Base-by-base conservation (phyloP, 257 asterid genomes). In the Forsythia viridissima region DNA sequence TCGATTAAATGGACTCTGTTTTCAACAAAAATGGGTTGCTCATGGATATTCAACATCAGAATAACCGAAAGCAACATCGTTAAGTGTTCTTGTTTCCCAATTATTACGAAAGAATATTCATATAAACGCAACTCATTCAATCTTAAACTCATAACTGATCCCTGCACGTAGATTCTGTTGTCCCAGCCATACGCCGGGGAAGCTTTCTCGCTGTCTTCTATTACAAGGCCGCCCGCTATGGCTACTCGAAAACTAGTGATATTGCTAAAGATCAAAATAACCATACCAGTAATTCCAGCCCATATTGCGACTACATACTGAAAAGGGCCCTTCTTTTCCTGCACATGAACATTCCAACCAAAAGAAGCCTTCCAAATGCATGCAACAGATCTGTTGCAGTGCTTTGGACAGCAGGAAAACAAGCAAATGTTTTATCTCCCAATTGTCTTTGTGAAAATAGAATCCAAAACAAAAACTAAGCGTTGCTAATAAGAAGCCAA, bases 311-410 rank as follows among this genome's bases (percentile, higher is more conserved):
- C 83, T 71, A 95, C 97, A 94, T 10, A 87, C 93, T 0, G 97
- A 94, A 30, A 94, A 94, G 0, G 88, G 91, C 0, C 98, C 97
- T 88, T 94, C 98, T 86, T 92, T 91, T 5, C 97, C 97, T 11
- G 90, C 86, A 0, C 97, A 97, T 20, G 97, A 87, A 76, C 97
- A 92, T 39, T 92, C 97, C 77, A 92, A 48, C 89, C 89, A 80
- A 66, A 30, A 94, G 87, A 43, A 91, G 97, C 79, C 97, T 86
- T 34, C 97, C 97, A 73, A 87, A 94, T 24, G 97, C 97, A 71
- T 94, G 93, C 16, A 91, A 73, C 20, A 94, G 73, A n/a, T 97
- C 97, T 43, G 94, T 82, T 34, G 96, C 87, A 7, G 92, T 89
- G 73, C 92, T 90, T 51, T 92, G 97, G 57, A 92, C 55, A 46